A percentile compares a stretch with the other conserved stretches of the same genome.
phyloP scores from a whole-genome alignment of 108 stramenopile genomes.

The Stephanodiscus triporus region DNA sequence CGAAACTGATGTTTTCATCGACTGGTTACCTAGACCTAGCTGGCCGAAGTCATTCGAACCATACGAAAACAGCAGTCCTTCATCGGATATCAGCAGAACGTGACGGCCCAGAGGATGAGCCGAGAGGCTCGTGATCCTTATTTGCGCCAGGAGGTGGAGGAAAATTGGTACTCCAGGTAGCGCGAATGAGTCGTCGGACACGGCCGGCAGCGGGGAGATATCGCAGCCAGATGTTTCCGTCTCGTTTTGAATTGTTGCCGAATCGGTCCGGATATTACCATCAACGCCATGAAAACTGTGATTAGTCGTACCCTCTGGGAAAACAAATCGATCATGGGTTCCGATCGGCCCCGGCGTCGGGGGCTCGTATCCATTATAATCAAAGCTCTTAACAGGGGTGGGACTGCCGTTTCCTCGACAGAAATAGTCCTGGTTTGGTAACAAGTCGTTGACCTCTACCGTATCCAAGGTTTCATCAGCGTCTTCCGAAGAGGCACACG shows the following conservation, averaged over 20 bases:
- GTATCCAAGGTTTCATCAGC: slow-evolving; percentile 7
- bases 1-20: slow-evolving; percentile 6
- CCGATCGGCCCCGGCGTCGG: slow-evolving; percentile 33
- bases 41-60: slow-evolving; percentile 82
- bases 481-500: background rate
- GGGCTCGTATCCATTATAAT: slow-evolving; percentile 44
- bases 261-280: background rate
- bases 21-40: slow-evolving; percentile 64
- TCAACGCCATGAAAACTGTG: background rate
- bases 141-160: slow-evolving; percentile 62
- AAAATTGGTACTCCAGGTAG: slow-evolving; percentile 78
- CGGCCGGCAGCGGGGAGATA: background rate
- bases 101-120: slow-evolving; percentile 83
- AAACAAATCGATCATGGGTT: background rate
- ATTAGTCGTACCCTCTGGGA: background rate
- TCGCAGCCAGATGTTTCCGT: slow-evolving; percentile 1
- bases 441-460: slow-evolving; percentile 4
- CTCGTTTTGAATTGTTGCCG: background rate
- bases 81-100: slow-evolving; percentile 76
- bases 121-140: slow-evolving; percentile 70
- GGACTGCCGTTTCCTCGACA: slow-evolving; percentile 25
- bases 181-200: slow-evolving; percentile 25
- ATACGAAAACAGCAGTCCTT: slow-evolving; percentile 77
- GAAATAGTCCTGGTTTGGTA: slow-evolving; percentile 1
- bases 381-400: slow-evolving; percentile 45